Evolutionary conservation across 805 yeast species (phyloP), one percentile per base, ranked within the genome.

Genomic region (Metschnikowia reukaufii): DNA sequence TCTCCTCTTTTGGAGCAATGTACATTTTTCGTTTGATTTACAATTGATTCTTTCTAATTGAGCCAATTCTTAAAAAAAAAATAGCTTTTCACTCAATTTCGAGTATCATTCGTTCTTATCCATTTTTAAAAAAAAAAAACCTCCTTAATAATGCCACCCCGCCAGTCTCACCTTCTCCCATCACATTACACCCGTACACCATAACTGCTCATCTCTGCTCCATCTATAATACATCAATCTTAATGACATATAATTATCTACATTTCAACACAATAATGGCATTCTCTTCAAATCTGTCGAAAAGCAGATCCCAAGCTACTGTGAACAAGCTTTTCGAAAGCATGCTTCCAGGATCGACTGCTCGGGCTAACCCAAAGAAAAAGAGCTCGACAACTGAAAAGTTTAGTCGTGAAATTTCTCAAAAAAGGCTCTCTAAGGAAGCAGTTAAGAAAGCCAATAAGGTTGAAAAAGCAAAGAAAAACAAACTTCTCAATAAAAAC

Each of bases 401-500:
- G 33, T 54, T 55, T 42, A 49, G 48, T 18, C 50, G 54, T 30
- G 55, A 57, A 30, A 41, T 50, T n/a, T 38, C 52, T 31, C 48
- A 49, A 34, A 46, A 53, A 35, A 47, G 44, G 29, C 54, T 53
- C 42, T 29, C 52, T n/a, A 43, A 54, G 12, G 57, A 51, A 18
- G 60, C 60, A 12, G 42, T 54, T 18, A 57, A 50, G 37, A 62
- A 58, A 41, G 44, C 56, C 35, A 45, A 45, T 41, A 56, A 55
- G 42, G 27, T 36, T 6, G 60, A 56, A 21, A 58, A 56, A 44
- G 42, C 48, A 27, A 61, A 59, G 35, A 54, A 46, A 39, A 64
- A 62, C 42, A 55, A 56, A 49, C 51, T 56, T 32, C 65, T 67
- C 34, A 64, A 59, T 41, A 66, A 66, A 49, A 58, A 56, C 34